Evolutionary conservation across 2,329 filamentous ascomycete genomes (phyloP).

Genomic region (Monilinia aucupariae): DNA sequence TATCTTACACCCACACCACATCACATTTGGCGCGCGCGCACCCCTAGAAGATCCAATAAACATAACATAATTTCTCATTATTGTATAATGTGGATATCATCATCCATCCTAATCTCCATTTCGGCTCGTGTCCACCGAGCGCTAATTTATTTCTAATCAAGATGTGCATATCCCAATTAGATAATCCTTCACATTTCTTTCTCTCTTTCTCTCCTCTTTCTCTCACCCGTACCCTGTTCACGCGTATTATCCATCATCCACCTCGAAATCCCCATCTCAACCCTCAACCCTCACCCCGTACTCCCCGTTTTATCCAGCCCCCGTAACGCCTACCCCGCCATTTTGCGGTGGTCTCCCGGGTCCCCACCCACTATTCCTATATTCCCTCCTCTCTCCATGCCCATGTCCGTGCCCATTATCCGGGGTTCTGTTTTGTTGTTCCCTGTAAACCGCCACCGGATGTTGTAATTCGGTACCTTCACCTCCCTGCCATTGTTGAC

Average conservation of each 20-base stretch:
- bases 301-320: constrained; percentile 26
- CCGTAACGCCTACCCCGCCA: constrained; percentile 35
- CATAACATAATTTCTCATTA: constrained; percentile 4
- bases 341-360: constrained; percentile 31
- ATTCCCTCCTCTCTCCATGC: constrained; percentile 24
- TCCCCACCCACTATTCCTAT: constrained; percentile 35
- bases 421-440: constrained; percentile 32
- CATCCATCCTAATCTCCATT: neutral
- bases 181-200: constrained; percentile 7
- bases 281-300: neutral
- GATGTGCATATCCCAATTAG: constrained; percentile 12
- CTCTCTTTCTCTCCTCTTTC: neutral
- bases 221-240: neutral
- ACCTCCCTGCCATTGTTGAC: constrained; percentile 41
- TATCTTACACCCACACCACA: no score
- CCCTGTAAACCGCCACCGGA: constrained; percentile 25
- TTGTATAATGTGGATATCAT: constrained; percentile 7
- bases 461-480: constrained; percentile 28
- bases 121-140: neutral
- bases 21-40: no score
- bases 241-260: neutral
- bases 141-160: constrained; percentile 10
- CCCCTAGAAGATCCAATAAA: neutral
- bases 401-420: constrained; percentile 31
- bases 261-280: neutral